Base-by-base conservation (phyloP, 2,329 filamentous ascomycete genomes). In the Penicillium italicum region DNA sequence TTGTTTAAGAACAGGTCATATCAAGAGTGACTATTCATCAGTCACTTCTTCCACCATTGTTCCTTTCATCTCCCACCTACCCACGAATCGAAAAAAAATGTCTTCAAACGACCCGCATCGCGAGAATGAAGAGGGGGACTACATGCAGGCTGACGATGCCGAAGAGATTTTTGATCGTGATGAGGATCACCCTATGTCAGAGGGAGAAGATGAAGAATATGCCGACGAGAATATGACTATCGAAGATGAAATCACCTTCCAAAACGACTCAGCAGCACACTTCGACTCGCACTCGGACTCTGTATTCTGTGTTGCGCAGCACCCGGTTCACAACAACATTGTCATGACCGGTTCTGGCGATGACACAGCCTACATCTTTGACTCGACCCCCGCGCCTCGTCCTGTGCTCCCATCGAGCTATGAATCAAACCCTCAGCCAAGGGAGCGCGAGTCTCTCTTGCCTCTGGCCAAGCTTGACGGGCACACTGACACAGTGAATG, bases 281-380 rank as follows among this genome's bases (percentile, higher is more conserved):
- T 97, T 97, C 70, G 94, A 97, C 78, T 75, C 77, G 34, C 91
- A 97, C 78, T 88, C 86, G 65, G 91, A 97, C 81, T 92, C 88
- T 58, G 89, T 99, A 69, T 99, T 97, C 79, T 86, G 90, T 75
- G 94, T 99, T 72, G 91, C 93, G 18, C 91, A 96, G 72, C 94
- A 99, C 72, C 94, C 94, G 4, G 79, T 85, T 7, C 82, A 89
- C 69, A 85, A 88, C 6, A 81, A 86, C 20, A 85, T 97, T 57
- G 80, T 97, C 57, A 88, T 92, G 4, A 96, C 94, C 0, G 94
- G 94, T 58, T 94, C 92, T 61, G 87, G 87, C 34, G 87, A 90
- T 66, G 94, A 96, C 57, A 86, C 88, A 20, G 92, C 90, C 51
- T 97, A 93, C 77, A 82, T 99, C 14, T 86, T 95, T 72, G 89